Evolutionary conservation across 768 basidiomycete species (phyloP).

Genomic region (Fistulinella prunicolor): DNA sequence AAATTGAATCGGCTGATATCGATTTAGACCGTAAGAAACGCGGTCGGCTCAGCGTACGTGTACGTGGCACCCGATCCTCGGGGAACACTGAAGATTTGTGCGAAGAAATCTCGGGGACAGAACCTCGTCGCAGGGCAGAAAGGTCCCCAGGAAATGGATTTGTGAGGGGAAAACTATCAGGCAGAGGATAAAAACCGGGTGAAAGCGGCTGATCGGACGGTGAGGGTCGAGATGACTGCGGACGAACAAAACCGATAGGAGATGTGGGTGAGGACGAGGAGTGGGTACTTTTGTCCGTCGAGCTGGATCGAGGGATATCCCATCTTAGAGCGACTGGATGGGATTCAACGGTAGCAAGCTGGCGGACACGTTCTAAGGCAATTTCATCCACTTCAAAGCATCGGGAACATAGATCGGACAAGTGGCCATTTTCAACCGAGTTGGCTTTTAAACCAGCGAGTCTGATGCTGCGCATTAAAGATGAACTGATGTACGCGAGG

Average conservation of each 20-base stretch:
- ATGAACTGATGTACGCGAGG: constrained; percentile 71
- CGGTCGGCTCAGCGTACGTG: constrained; percentile 16
- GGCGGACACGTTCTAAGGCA: constrained; percentile 63
- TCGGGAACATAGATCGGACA: constrained; percentile 55
- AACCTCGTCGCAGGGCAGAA: constrained; percentile 24
- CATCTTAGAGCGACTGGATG: constrained; percentile 13
- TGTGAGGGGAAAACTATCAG: not conserved
- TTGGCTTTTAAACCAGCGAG: constrained; percentile 38
- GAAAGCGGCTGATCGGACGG: constrained; percentile 24
- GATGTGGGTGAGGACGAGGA: constrained; percentile 25
- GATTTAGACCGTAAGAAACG: constrained; percentile 45
- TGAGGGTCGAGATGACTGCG: constrained; percentile 40
- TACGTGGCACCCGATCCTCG: constrained; percentile 21
- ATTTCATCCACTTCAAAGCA: constrained; percentile 73
- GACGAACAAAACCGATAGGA: constrained; percentile 11
- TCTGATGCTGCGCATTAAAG: constrained; percentile 63
- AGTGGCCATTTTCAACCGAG: constrained; percentile 31
- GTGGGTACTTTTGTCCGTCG: not conserved
- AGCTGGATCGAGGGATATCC: constrained; percentile 11
- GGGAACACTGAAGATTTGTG: constrained; percentile 7
- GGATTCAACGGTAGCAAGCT: constrained; percentile 38
- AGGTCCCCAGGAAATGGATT: constrained; percentile 6
- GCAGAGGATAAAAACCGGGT: not conserved
- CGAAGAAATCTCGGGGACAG: constrained; percentile 24
- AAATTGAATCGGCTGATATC: constrained; percentile 54